Conservation (phyloP, 1,284 basidiomycete species). For the Ustilago vetiveriae region DNA sequence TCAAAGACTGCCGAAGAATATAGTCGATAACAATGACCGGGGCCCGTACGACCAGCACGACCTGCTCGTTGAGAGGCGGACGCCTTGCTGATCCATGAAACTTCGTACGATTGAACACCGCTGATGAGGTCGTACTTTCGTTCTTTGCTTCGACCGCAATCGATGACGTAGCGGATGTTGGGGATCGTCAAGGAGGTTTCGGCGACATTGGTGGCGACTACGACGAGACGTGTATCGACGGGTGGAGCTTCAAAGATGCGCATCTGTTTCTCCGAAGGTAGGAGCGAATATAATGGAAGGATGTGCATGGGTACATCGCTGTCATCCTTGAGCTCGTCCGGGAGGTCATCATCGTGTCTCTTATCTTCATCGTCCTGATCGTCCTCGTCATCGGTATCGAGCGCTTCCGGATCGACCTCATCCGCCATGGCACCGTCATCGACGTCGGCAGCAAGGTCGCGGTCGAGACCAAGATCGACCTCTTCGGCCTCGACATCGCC, state of each 20-base stretch:
- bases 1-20: slow-evolving; percentile 84
- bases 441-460: slow-evolving; percentile 70
- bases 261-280: slow-evolving; percentile 79
- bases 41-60: slow-evolving; percentile 80
- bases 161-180: slow-evolving; percentile 79
- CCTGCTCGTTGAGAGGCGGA: slow-evolving; percentile 78
- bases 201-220: slow-evolving; percentile 80
- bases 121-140: slow-evolving; percentile 74
- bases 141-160: slow-evolving; percentile 84
- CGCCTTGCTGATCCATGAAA: slow-evolving; percentile 80
- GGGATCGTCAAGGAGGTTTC: slow-evolving; percentile 83
- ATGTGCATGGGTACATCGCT: slow-evolving; percentile 70
- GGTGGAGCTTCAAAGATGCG: slow-evolving; percentile 77
- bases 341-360: slow-evolving; percentile 53
- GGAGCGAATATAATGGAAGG: slow-evolving; percentile 78
- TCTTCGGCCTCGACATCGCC: slow-evolving; percentile 81
- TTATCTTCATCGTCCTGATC: slow-evolving; percentile 31
- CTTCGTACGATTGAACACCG: slow-evolving; percentile 78
- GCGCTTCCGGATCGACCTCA: slow-evolving; percentile 68
- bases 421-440: slow-evolving; percentile 67
- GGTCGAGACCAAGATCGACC: slow-evolving; percentile 75
- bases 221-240: slow-evolving; percentile 74
- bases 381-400: slow-evolving; percentile 52
- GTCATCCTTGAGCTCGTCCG: slow-evolving; percentile 52
- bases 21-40: slow-evolving; percentile 80